Evolutionary conservation across 768 basidiomycete species (phyloP).

Genomic region (Leucosporidium yakuticum): DNA sequence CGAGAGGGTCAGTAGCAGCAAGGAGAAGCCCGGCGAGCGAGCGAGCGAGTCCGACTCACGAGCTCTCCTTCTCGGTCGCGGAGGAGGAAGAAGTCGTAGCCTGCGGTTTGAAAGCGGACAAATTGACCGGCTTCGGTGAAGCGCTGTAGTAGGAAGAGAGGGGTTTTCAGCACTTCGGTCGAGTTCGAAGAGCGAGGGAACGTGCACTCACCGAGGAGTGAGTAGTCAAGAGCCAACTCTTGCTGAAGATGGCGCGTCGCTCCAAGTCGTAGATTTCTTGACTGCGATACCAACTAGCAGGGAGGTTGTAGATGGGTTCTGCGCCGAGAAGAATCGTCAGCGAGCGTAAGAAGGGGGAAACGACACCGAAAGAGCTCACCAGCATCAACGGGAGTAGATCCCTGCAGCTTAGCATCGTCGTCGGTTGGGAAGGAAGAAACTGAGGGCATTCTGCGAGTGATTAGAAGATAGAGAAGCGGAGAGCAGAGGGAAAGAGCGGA

Average conservation of each 20-base stretch:
- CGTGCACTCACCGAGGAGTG: not conserved
- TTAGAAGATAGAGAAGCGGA: too few species aligned
- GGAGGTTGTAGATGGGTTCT: not conserved
- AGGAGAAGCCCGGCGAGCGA: not conserved
- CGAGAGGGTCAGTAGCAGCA: not conserved
- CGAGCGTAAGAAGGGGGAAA: too few species aligned
- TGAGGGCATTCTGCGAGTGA: too few species aligned
- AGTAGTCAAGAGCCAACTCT: not conserved
- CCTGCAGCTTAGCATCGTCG: too few species aligned
- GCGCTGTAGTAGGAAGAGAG: not conserved
- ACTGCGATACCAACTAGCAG: not conserved
- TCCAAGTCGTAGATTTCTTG: conserved; percentile 3
- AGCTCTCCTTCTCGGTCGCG: not conserved
- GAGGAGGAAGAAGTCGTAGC: not conserved
- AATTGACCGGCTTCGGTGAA: not conserved
- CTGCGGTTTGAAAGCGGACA: not conserved
- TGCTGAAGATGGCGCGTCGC: not conserved
- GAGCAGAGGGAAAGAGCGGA: too few species aligned
- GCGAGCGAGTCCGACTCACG: not conserved
- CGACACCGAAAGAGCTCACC: too few species aligned
- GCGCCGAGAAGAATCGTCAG: too few species aligned
- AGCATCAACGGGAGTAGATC: too few species aligned
- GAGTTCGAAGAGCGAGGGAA: too few species aligned
- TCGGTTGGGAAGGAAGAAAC: too few species aligned
- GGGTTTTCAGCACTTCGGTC: too few species aligned